phyloP scores from a whole-genome alignment of 23 red algal species.

The Gracilaria gracilis region DNA sequence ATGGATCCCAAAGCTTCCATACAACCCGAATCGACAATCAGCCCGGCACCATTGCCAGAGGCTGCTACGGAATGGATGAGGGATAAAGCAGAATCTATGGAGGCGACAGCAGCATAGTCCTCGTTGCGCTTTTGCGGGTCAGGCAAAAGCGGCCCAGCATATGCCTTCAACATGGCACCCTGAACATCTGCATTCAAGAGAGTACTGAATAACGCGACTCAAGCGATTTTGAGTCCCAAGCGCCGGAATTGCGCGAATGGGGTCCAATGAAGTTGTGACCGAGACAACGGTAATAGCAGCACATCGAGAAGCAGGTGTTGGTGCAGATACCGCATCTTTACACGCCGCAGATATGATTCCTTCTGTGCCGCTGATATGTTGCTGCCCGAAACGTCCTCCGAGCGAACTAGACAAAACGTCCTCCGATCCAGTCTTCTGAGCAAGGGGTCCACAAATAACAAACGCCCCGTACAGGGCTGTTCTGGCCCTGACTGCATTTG shows the following conservation, averaged over 20 bases:
- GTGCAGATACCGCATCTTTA: constrained; percentile 47
- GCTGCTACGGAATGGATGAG: constrained; percentile 61
- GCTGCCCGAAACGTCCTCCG: constrained; percentile 51
- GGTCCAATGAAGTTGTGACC: constrained; percentile 42
- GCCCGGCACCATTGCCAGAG: constrained; percentile 44
- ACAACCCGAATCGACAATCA: constrained; percentile 40
- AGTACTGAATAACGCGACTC: constrained; percentile 23
- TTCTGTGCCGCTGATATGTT: constrained; percentile 64
- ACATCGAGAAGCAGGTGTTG: constrained; percentile 28
- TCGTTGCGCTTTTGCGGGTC: constrained; percentile 24
- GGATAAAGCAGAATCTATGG: constrained; percentile 22
- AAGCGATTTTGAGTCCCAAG: constrained; percentile 60
- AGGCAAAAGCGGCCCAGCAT: neutral
- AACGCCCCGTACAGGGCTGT: constrained; percentile 64
- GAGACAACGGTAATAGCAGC: constrained; percentile 52
- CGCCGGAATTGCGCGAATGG: constrained; percentile 33
- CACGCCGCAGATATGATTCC: constrained; percentile 43
- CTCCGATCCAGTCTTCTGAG: constrained; percentile 42
- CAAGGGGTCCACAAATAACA: constrained; percentile 51
- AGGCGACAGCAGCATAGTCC: constrained; percentile 25
- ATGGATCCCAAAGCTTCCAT: constrained; percentile 48
- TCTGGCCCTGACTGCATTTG: constrained; percentile 39
- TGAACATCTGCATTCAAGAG: constrained; percentile 42
- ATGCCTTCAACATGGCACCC: neutral
- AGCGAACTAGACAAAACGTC: constrained; percentile 45